Conservation (phyloP, 2,329 filamentous ascomycete genomes). For the Botrytis hyacinthi region DNA sequence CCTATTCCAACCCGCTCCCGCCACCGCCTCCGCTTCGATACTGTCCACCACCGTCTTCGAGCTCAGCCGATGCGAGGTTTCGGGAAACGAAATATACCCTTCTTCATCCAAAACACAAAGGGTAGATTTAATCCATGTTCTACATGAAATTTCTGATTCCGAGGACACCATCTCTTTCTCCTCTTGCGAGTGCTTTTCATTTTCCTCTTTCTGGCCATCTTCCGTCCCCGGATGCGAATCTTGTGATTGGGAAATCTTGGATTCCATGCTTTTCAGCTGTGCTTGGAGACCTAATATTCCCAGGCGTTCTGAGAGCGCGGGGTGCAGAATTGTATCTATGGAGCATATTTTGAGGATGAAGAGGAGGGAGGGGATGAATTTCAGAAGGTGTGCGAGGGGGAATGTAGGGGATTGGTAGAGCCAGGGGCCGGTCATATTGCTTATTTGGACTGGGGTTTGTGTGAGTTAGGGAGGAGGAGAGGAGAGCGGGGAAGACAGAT, state of each 20-base stretch:
- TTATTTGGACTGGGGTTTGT: not conserved
- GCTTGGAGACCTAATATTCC: not conserved
- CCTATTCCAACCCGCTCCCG: not conserved
- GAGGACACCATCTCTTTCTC: too few relatives aligned
- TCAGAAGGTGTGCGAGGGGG: not conserved
- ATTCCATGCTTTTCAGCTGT: not conserved
- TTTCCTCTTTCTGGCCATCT: not conserved
- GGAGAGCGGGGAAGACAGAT: not conserved
- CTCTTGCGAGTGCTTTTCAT: not conserved
- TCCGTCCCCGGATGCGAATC: not conserved
- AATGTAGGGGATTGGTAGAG: not conserved
- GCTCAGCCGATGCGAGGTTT: not conserved
- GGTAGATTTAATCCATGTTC: not conserved
- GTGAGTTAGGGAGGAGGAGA: not conserved
- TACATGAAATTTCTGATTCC: not conserved
- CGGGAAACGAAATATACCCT: not conserved
- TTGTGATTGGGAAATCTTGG: not conserved
- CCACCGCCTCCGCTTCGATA: conserved; percentile 3
- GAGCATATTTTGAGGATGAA: conserved; percentile 3
- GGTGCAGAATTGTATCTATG: not conserved
- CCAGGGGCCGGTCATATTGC: not conserved
- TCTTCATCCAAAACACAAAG: not conserved
- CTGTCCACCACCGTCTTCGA: conserved; percentile 20
- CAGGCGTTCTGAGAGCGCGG: not conserved
- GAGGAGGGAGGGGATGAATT: conserved; percentile 10